Conservation (phyloP, 1,139 yeast species). For the Candida sp. region DNA sequence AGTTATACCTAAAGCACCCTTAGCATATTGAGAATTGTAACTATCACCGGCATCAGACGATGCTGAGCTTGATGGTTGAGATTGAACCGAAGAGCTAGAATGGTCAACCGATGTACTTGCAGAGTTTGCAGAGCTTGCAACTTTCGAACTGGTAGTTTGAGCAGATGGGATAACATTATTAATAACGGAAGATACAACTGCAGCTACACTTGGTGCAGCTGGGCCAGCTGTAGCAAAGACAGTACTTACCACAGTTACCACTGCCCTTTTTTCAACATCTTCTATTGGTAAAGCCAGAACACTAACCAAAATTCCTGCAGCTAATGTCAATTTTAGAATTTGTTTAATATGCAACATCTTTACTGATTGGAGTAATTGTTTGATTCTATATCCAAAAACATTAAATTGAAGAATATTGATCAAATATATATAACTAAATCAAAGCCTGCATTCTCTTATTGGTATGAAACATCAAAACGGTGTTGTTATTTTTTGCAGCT, state of each 20-base stretch:
- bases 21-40: constrained; percentile 18
- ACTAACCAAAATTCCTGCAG: constrained; percentile 1
- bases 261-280: constrained; percentile 1
- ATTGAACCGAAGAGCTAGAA: constrained; percentile 1
- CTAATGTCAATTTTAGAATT: constrained; percentile 1
- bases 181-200: not conserved
- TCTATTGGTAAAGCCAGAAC: constrained; percentile 1
- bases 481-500: no score
- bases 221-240: constrained; percentile 5
- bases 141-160: not conserved
- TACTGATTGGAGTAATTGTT: no score
- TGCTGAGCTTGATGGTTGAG: constrained; percentile 10
- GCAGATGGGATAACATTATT: not conserved
- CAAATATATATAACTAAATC: no score
- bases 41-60: constrained; percentile 13
- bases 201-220: constrained; percentile 6
- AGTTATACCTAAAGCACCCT: constrained; percentile 64
- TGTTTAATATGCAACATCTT: not conserved
- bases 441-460: no score
- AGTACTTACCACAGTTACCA: not conserved
- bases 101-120: not conserved
- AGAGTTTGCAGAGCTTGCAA: constrained; percentile 3
- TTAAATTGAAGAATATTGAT: no score
- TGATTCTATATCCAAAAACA: no score
- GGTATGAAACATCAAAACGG: no score